phyloP scores from a whole-genome alignment of 106 monocot genomes.

The Narthecium ossifragum region DNA sequence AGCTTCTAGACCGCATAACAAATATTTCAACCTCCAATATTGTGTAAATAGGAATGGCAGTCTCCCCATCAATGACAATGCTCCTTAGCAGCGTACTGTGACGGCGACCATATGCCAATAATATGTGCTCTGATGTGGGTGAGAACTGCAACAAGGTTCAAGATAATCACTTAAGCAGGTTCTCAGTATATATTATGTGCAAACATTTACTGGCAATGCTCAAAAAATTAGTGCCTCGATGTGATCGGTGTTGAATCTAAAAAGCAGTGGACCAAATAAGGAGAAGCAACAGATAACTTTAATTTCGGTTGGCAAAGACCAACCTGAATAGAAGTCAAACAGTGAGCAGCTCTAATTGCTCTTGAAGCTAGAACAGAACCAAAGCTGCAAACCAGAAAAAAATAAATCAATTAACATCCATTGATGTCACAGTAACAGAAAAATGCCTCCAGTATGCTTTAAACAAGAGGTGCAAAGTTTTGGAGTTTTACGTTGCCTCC shows the following conservation, averaged over 20 bases:
- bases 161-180: too few species aligned
- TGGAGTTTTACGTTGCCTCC: constrained; percentile 79
- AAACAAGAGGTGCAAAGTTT: constrained; percentile 1
- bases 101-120: constrained; percentile 93
- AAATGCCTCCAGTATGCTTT: too few species aligned
- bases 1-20: too few species aligned
- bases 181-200: too few species aligned
- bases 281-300: too few species aligned
- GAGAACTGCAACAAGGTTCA: constrained; percentile 94
- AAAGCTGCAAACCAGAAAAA: constrained; percentile 44
- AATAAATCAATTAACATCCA: neutral
- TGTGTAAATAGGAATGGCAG: constrained; percentile 77
- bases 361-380: constrained; percentile 80
- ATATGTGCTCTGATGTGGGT: constrained; percentile 90
- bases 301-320: neutral
- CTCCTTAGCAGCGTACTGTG: constrained; percentile 89
- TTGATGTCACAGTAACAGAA: too few species aligned
- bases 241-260: too few species aligned
- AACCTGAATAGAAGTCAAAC: constrained; percentile 98
- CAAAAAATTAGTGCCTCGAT: too few species aligned
- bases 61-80: constrained; percentile 69
- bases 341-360: constrained; percentile 96
- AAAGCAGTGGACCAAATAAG: too few species aligned
- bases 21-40: constrained; percentile 74
- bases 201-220: too few species aligned